phyloP scores from a whole-genome alignment of 495 filamentous ascomycete genomes.

The Penicillium riverlandense region DNA sequence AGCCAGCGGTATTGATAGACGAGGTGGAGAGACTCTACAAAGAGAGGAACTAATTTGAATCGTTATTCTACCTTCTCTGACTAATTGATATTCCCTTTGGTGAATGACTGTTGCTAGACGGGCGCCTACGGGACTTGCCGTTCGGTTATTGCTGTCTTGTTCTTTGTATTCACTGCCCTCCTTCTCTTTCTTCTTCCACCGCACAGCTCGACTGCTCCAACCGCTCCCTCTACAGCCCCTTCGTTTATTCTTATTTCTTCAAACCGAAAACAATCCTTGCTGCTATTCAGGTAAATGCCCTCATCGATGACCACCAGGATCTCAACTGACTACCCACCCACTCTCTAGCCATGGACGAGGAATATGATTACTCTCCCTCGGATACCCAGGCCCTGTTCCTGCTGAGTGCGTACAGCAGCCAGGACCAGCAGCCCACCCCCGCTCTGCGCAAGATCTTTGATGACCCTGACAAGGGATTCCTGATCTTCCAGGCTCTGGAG shows the following conservation, averaged over 20 bases:
- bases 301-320: background rate
- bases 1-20: conserved; percentile 64
- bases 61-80: background rate
- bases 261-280: background rate
- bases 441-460: conserved; percentile 17
- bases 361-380: too few species aligned
- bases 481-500: conserved; percentile 20
- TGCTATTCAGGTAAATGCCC: background rate
- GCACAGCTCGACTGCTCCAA: background rate
- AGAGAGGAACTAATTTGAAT: conserved; percentile 20
- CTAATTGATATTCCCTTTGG: background rate
- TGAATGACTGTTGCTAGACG: background rate
- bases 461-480: conserved; percentile 4
- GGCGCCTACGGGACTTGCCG: too few species aligned
- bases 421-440: conserved; percentile 5
- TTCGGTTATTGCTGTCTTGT: background rate
- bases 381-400: too few species aligned
- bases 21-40: conserved; percentile 52
- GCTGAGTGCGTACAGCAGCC: too few species aligned
- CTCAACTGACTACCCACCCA: too few species aligned
- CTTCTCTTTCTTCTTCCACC: background rate
- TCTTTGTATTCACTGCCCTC: background rate
- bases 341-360: too few species aligned
- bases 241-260: background rate
- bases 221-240: background rate